Evolutionary conservation across 108 stramenopile genomes (phyloP).

Genomic region (Aureococcus anophagefferens): DNA sequence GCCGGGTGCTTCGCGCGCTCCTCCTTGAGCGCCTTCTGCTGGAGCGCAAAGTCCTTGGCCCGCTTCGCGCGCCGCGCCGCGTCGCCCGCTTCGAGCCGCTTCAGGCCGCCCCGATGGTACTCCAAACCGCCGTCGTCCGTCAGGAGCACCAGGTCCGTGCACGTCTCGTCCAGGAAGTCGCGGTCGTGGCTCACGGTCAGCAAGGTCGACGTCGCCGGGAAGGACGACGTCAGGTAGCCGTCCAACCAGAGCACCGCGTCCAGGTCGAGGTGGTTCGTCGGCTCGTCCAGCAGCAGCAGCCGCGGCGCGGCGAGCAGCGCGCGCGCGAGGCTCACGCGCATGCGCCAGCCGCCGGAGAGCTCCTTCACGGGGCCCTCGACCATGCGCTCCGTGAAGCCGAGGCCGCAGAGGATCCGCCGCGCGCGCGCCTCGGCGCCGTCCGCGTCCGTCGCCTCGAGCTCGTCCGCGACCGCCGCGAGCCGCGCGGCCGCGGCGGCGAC

Average conservation of each 20-base stretch:
- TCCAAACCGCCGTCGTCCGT: background rate
- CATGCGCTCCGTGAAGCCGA: slow-evolving; percentile 93
- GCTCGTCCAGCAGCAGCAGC: slow-evolving; percentile 89
- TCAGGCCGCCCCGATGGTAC: background rate
- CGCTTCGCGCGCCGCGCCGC: background rate
- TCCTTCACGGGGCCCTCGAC: slow-evolving; percentile 90
- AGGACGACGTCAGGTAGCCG: slow-evolving; percentile 81
- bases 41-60: background rate
- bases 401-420: slow-evolving; percentile 81
- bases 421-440: slow-evolving; percentile 90
- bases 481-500: slow-evolving; percentile 62
- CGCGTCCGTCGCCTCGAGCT: slow-evolving; percentile 81
- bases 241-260: slow-evolving; percentile 98
- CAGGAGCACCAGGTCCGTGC: slow-evolving; percentile 13
- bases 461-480: slow-evolving; percentile 78
- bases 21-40: background rate
- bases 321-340: slow-evolving; percentile 85
- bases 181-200: slow-evolving; percentile 94
- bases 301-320: slow-evolving; percentile 97
- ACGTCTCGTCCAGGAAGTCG: slow-evolving; percentile 94
- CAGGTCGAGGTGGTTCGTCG: slow-evolving; percentile 75
- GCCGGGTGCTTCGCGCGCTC: background rate
- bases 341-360: slow-evolving; percentile 96
- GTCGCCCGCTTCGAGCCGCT: background rate
- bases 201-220: slow-evolving; percentile 80